These are phyloP conservation scores for Chlamydomonas schloesseri DNA, from an alignment of 139 green algal species.

Conservation along the genomic window DNA sequence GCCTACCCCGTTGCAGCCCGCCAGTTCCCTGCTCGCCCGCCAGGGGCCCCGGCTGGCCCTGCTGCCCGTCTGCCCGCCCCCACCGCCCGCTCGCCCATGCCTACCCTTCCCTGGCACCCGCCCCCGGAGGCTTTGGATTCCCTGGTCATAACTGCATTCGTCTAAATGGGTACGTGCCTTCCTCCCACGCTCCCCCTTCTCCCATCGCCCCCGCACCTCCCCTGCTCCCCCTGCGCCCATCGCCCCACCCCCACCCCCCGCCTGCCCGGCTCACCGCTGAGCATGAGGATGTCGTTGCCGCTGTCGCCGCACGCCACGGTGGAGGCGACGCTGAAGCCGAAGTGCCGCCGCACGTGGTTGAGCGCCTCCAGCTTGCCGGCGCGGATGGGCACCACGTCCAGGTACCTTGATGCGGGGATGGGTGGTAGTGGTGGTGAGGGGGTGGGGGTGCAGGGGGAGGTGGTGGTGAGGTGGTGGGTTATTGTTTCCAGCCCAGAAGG, in stretches of 20 bases:
- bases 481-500: no score
- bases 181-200: no score
- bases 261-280: conserved; percentile 66
- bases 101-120: no score
- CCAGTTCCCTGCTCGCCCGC: no score
- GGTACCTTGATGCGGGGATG: conserved; percentile 68
- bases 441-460: neutral
- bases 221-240: neutral
- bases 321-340: conserved; percentile 65
- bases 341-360: conserved; percentile 80
- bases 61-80: no score
- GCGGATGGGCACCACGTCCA: conserved; percentile 82
- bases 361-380: conserved; percentile 89
- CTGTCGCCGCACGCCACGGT: conserved; percentile 93
- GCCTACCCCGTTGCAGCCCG: no score
- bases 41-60: no score
- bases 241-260: neutral
- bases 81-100: no score
- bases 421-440: neutral
- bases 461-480: neutral
- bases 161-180: no score
- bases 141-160: no score
- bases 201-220: neutral
- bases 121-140: no score
- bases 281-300: conserved; percentile 96